Percentiles rank a stretch among this genome's conserved stretches.
These are phyloP conservation scores for Komagataella phaffii DNA, from an alignment of 805 yeast genomes.

Conservation along the genomic window DNA sequence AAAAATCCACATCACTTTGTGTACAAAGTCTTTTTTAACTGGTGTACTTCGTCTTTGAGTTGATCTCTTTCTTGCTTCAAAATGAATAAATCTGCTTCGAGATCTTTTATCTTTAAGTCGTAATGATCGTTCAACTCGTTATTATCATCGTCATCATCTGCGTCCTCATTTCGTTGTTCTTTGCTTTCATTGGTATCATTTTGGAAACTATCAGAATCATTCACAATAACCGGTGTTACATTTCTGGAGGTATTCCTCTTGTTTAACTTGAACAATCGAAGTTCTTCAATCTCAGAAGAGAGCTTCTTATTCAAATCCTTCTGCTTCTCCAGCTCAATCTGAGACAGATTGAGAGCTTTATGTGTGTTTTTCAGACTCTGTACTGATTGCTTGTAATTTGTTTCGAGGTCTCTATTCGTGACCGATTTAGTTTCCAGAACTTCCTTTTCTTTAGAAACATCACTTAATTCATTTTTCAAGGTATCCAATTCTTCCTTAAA, in stretches of 20 bases:
- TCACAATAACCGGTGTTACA: slow-evolving; percentile 10
- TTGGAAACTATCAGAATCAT: neutral
- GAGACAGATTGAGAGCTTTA: slow-evolving; percentile 60
- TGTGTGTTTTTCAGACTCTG: slow-evolving; percentile 64
- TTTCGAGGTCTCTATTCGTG: slow-evolving; percentile 31
- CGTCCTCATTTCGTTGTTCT: slow-evolving; percentile 9
- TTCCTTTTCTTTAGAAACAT: neutral
- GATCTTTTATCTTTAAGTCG: slow-evolving; percentile 64
- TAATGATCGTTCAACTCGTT: slow-evolving; percentile 36
- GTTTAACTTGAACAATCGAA: slow-evolving; percentile 33
- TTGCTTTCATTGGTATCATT: slow-evolving; percentile 4
- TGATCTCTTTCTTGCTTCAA: slow-evolving; percentile 77
- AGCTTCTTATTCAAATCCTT: slow-evolving; percentile 42
- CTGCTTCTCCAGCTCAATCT: slow-evolving; percentile 53
- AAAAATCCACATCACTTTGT: neutral
- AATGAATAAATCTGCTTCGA: slow-evolving; percentile 74
- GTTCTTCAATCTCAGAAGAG: slow-evolving; percentile 54
- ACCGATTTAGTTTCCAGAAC: slow-evolving; percentile 5
- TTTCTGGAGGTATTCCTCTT: slow-evolving; percentile 16
- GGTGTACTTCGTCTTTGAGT: slow-evolving; percentile 44
- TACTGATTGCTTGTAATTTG: slow-evolving; percentile 57
- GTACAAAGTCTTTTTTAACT: slow-evolving; percentile 43
- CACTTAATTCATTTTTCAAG: slow-evolving; percentile 2
- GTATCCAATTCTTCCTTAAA: slow-evolving; percentile 19
- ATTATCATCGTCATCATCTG: slow-evolving; percentile 7